Base-by-base conservation (phyloP, 2,329 filamentous ascomycete species). In the Zasmidium angulare region DNA sequence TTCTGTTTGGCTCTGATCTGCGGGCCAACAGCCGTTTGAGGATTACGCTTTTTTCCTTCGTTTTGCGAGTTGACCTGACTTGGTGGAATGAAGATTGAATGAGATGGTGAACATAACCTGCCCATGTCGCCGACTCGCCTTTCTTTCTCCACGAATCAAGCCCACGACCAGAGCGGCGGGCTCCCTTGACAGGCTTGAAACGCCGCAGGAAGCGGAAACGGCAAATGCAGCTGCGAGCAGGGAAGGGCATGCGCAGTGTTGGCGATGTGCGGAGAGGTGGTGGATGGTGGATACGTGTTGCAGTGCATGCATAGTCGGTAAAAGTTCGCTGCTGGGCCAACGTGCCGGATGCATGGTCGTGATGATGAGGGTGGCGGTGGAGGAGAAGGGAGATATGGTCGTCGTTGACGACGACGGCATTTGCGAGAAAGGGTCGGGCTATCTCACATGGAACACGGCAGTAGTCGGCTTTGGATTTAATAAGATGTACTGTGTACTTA, bases 381-480 rank as follows among this genome's bases (percentile, higher is more conserved):
- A 47, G 17, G 50, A 1, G 20, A 23, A 22, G 29, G n/a, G n/a
- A 46, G 31, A 22, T 40, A 20, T 36, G 12, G 20, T 19, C 14
- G 26, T 51, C 21, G 48, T 29, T 48, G 55, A 51, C 55, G 49
- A 36, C 55, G 55, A 51, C 55, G 49, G 48, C 29, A 40, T 46
- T 52, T 23, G 21, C 48, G 23, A 31, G 24, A 26, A 20, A 26
- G 22, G 53, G 23, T 7, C 24, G 19, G 23, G 24, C 46, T 19
- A 46, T 49, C 55, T 52, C 48, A 57, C 55, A 57, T 57, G 48
- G 46, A 36, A 22, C 19, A 55, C 55, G 22, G 47, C 48, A 57
- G 55, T 26, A 46, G 55, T 36, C 40, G 21, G 36, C 14, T 24
- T 19, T 10, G 26, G 22, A 36, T n/a, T n/a, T 21, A 40, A 17